Base-by-base conservation (phyloP, 2,329 filamentous ascomycete genomes). In the Diaporthe longicolla region DNA sequence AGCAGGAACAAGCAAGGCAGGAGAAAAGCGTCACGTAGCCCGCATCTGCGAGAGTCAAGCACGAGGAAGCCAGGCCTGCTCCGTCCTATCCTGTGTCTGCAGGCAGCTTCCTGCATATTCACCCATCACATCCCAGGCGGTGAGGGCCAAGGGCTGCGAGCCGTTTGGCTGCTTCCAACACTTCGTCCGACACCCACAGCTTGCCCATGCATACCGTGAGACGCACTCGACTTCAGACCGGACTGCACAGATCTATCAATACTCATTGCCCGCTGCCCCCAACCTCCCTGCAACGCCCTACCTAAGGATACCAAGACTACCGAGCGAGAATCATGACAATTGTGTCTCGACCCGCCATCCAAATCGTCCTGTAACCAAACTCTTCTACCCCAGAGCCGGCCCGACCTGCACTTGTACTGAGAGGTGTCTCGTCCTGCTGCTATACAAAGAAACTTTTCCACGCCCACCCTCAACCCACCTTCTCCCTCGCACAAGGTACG, bases 151-250 rank as follows among this genome's bases (percentile, higher is more conserved):
- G 80, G 80, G 80, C 79, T 80, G 78, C 74, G 77, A 82, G 81
- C 80, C 81, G 81, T 82, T 82, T 82, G 81, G 81, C 78, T 79
- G 76, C 66, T 68, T 77, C 74, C 77, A 76, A 79, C 79, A 78
- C 76, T 75, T 76, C 77, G 77, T 77, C 78, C 69, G 72, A 54
- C 57, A 68, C 70, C 48, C 63, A 74, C 69, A 65, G 45, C 65
- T 70, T 37, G 35, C 66, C 55, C 61, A 61, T 69, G 66, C 71
- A 73, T 45, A 50, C 72, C 55, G 72, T 70, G 72, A 73, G 45
- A 70, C 65, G 72, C 19, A 21, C 26, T 29, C 69, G 32, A 71
- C 57, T 61, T 71, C 69, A 71, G 58, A 71, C 69, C 57, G 57
- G 69, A 63, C 40, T 63, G 45, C 69, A 71, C 55, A 71, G 69